Evolutionary conservation across 2,329 filamentous ascomycete species (phyloP), one percentile per base, ranked within the genome.

Genomic region (Trichoderma breve): DNA sequence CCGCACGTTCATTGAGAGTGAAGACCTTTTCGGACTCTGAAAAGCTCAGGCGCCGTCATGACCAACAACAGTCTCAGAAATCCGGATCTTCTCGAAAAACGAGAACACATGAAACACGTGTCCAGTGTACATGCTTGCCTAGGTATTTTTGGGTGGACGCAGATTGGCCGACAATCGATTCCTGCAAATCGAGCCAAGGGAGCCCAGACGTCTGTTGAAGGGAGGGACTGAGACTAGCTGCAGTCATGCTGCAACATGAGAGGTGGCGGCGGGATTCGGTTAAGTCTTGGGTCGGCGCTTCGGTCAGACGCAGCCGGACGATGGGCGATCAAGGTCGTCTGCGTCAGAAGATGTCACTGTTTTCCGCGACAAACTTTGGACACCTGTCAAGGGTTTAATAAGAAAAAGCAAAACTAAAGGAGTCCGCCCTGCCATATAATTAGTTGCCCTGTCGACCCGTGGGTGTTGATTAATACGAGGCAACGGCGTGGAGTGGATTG

Each of bases 221-320:
- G 53, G 53, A 68, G 34, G 15, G 34, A 28, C 53, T 43, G 36
- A 60, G 55, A 60, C 55, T 51, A 69, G 65, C 34, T 69, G 65
- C 65, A 47, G 55, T 61, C 65, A 60, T 69, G 65, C 36, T 69
- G 65, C 65, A 47, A 69, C 34, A 47, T 69, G 47, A 28, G 36
- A 21, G 5, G 39, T 43, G 39, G 65, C 32, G 55, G 68, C 68
- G 60, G 61, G 15, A 71, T 55, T 32, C 34, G 26, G 55, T 47
- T 69, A 39, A 39, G 14, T 69, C 57, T 67, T 14, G 36, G n/a
- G 26, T 69, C 55, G 34, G 64, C 32, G 24, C 21, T 67, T 67
- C 32, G 64, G 55, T 60, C 55, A 26, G 26, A 68, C 21, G 28
- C 28, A 55, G 30, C 47, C 21, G 55, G 30, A 60, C 28, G 36